These are phyloP conservation scores for Quercus robur DNA, from an alignment of 306 rosid species.

Conservation along the genomic window DNA sequence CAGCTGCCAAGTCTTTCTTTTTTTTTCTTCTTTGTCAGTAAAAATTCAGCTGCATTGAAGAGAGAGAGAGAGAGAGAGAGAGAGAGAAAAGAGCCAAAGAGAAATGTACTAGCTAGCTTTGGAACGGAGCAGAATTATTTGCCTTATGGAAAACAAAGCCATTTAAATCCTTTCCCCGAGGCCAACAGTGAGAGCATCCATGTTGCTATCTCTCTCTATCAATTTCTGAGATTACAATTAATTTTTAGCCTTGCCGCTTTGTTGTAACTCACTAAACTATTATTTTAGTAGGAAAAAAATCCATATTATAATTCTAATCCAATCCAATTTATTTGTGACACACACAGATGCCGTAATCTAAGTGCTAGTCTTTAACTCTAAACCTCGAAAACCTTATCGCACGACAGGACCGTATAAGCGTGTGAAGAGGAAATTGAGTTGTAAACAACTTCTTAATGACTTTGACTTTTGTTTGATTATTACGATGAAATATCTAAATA, in stretches of 20 bases:
- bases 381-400: no score
- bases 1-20: not conserved
- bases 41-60: no score
- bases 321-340: not conserved
- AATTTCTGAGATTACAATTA: no score
- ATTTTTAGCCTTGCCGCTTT: no score
- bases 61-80: not conserved
- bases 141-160: conserved; percentile 23
- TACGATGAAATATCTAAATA: not conserved
- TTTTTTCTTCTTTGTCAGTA: no score
- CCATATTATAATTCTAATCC: no score
- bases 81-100: not conserved
- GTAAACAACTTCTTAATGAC: not conserved
- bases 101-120: conserved; percentile 19
- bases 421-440: not conserved
- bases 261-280: no score
- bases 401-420: conserved; percentile 11
- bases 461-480: conserved; percentile 24
- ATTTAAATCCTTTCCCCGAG: conserved; percentile 11
- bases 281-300: no score
- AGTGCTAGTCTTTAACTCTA: not conserved
- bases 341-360: conserved; percentile 12
- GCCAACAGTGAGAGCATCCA: conserved; percentile 1
- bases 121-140: conserved; percentile 16
- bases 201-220: not conserved